A percentile compares a stretch with the other conserved stretches of the same genome.
phyloP scores from a whole-genome alignment of 352 stramenopile genomes.

The Pythium aristosporum region DNA sequence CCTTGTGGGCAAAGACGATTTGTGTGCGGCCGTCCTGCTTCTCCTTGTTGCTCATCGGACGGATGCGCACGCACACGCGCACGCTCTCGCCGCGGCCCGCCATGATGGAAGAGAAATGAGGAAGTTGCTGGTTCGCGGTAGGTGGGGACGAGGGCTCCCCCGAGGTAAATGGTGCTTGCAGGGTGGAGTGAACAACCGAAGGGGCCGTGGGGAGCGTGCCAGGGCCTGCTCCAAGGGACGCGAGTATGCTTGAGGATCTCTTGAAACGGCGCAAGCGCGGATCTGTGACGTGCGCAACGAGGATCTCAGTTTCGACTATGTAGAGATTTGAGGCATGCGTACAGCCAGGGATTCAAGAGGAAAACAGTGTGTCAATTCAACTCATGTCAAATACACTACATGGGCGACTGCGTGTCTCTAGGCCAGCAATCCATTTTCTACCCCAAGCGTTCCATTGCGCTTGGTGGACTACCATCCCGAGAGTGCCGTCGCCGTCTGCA shows the following conservation, averaged over 20 bases:
- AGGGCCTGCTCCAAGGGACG: conserved; percentile 4
- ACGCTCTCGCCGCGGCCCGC: conserved; percentile 78
- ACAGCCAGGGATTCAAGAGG: neutral
- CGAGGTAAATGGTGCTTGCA: neutral
- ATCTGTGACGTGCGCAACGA: conserved; percentile 18
- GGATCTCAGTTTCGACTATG: neutral
- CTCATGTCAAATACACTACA: conserved; percentile 8
- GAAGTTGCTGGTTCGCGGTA: neutral
- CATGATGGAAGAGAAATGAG: conserved; percentile 14
- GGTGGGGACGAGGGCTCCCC: too few relatives aligned
- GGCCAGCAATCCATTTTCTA: neutral
- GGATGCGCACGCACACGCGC: conserved; percentile 92
- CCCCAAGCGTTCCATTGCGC: conserved; percentile 5
- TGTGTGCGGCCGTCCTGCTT: conserved; percentile 85
- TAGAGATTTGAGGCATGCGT: neutral
- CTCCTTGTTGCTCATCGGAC: conserved; percentile 92
- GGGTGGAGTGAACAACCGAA: too few relatives aligned
- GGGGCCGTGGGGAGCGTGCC: too few relatives aligned
- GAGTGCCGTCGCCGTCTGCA: neutral
- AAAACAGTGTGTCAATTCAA: neutral
- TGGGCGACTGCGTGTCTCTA: neutral
- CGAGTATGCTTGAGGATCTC: neutral
- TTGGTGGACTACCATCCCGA: neutral
- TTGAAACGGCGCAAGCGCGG: conserved; percentile 8
- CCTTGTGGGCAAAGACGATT: conserved; percentile 78